phyloP scores from a whole-genome alignment of 2,329 filamentous ascomycete genomes.

The Aspergillus sp. region DNA sequence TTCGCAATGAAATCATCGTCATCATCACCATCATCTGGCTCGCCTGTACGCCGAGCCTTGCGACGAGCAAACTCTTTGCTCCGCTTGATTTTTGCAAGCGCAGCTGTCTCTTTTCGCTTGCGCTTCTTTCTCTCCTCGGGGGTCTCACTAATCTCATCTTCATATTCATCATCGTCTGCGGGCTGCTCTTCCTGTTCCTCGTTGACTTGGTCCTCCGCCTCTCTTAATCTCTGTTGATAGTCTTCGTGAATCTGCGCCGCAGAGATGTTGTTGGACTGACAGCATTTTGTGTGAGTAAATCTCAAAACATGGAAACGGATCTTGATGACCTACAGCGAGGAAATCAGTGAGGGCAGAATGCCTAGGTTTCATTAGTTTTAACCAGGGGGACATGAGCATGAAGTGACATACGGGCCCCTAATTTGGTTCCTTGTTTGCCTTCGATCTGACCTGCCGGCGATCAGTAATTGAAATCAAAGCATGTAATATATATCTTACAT shows the following conservation, averaged over 20 bases:
- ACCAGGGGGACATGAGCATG: neutral
- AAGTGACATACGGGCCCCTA: constrained; percentile 46
- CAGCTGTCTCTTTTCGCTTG: constrained; percentile 54
- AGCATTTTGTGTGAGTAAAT: neutral
- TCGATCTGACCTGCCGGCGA: constrained; percentile 27
- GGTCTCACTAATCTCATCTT: constrained; percentile 41
- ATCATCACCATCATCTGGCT: constrained; percentile 49
- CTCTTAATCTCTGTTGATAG: constrained; percentile 54
- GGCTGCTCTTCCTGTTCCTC: constrained; percentile 29
- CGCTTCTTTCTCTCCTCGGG: constrained; percentile 53
- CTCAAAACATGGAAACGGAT: neutral
- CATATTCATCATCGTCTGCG: constrained; percentile 31
- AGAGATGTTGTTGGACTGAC: constrained; percentile 65
- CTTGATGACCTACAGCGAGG: constrained; percentile 53
- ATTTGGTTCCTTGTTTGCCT: constrained; percentile 35
- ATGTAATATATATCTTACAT: constrained; percentile 12
- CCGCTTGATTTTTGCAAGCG: constrained; percentile 48
- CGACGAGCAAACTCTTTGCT: constrained; percentile 51
- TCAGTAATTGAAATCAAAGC: constrained; percentile 4
- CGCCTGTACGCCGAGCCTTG: constrained; percentile 43
- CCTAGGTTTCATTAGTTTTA: constrained; percentile 31
- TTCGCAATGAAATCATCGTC: constrained; percentile 49
- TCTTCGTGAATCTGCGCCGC: constrained; percentile 63
- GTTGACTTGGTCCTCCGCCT: constrained; percentile 46
- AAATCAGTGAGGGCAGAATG: constrained; percentile 70